Base-by-base conservation (phyloP, 1,139 yeast species). In the Sugiyamaella xylanicola region DNA sequence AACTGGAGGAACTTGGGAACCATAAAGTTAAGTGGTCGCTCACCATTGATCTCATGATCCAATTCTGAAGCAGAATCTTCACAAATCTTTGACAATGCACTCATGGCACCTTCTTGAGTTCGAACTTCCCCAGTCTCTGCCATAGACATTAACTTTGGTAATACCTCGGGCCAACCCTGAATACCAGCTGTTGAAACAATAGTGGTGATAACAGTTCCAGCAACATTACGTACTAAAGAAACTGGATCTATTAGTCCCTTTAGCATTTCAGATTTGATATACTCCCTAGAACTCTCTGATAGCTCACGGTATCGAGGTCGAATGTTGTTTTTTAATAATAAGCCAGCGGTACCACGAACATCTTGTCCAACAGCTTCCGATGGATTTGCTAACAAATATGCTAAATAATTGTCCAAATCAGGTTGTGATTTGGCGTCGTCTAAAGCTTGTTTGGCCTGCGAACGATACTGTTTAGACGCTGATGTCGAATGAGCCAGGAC, bases 181-280 rank as follows among this genome's bases (percentile, higher is more conserved):
- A 88, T 77, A 1, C 96, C 95, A 49, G 83, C 81, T n/a, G 82
- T 76, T 7, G 87, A 78, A 63, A 92, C 87, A 42, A 93, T 73
- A 0, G 96, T 80, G 1, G 98, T 88, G 53, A 93, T 85, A 53
- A 91, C 96, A 67, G 86, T 92, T 46, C 98, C 97, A 13, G 97
- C 85, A 59, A 92, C 89, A 67, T 88, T 90, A 60, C 96, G 80
- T 22, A 92, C 88, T 65, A 88, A 74, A 17, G 75, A 70, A 59
- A 83, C 83, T 1, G 74, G 65, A 56, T 83, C 87, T 50, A 81
- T 70, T 52, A 93, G 77, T 1, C 97, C 99, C 54, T 78, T 77
- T 39, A 89, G 72, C 22, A 91, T 77, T 62, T 84, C 77, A n/a
- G 77, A 74, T 63, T 87, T 77, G 29, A 91, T 74, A 66, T 85